A percentile compares a stretch with the other conserved stretches of the same genome.
phyloP scores from a whole-genome alignment of 2,329 filamentous ascomycete genomes.

The Fusarium kyushuense region DNA sequence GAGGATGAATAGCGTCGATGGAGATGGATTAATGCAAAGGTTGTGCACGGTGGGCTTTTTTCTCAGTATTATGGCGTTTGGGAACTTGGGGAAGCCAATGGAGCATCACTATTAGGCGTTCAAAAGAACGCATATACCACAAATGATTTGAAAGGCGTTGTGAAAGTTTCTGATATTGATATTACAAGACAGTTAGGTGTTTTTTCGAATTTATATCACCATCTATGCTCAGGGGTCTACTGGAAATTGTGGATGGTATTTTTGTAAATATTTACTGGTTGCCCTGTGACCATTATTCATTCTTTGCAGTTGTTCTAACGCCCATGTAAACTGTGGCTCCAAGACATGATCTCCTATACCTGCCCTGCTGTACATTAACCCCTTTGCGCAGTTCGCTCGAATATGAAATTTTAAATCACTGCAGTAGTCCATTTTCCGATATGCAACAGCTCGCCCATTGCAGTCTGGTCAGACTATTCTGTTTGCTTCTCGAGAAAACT shows the following conservation, averaged over 20 bases:
- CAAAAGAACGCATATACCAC: conserved; percentile 27
- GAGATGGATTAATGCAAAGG: background rate
- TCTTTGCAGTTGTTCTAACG: conserved; percentile 21
- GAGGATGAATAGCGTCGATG: conserved; percentile 52
- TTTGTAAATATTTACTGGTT: background rate
- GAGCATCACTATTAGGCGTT: conserved; percentile 25
- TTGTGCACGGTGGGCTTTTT: background rate
- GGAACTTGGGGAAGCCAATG: background rate
- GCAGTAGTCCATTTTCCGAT: background rate
- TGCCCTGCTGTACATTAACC: background rate
- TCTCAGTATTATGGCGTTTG: conserved; percentile 26
- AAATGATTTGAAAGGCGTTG: conserved; percentile 27
- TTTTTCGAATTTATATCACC: conserved; percentile 10
- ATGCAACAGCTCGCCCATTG: background rate
- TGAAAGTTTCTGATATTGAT: conserved; percentile 2
- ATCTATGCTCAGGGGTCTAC: background rate
- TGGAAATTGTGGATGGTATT: background rate
- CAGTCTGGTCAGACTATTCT: conserved; percentile 27
- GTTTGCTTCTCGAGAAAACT: conserved; percentile 81
- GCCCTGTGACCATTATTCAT: conserved; percentile 7
- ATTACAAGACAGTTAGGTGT: conserved; percentile 1
- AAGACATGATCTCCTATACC: background rate
- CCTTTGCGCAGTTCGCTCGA: background rate
- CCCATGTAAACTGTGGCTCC: conserved; percentile 4
- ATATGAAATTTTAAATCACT: background rate